Evolutionary conservation across 805 yeast genomes (phyloP).

Genomic region (Wickerhamiella vanderwaltii): DNA sequence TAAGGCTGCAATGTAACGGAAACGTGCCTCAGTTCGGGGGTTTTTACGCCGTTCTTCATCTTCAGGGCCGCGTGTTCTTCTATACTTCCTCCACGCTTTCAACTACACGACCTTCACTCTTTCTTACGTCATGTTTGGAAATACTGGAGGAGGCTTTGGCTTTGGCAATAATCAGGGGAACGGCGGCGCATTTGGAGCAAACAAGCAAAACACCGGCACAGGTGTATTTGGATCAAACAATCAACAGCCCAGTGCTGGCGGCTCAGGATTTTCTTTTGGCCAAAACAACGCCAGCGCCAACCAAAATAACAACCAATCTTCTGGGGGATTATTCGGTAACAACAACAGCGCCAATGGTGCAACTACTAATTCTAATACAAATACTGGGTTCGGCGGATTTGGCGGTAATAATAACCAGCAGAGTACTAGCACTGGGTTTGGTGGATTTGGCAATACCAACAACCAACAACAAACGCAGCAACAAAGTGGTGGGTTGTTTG

Average conservation of each 20-base stretch:
- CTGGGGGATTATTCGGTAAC: constrained; percentile 26
- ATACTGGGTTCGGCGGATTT: constrained; percentile 15
- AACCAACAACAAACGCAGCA: background rate
- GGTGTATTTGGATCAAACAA: too few relatives aligned
- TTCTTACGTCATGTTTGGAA: constrained; percentile 3
- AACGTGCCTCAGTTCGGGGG: too few relatives aligned
- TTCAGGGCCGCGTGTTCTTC: too few relatives aligned
- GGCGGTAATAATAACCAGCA: constrained; percentile 9
- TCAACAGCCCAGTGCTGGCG: constrained; percentile 5
- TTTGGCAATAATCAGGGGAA: constrained; percentile 7
- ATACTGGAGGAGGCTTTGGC: background rate
- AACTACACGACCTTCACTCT: too few relatives aligned
- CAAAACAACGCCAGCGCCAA: constrained; percentile 13
- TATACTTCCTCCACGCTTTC: too few relatives aligned
- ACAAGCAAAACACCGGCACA: too few relatives aligned
- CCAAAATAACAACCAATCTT: background rate
- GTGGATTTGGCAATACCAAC: constrained; percentile 8
- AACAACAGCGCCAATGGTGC: constrained; percentile 12
- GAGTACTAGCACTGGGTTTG: background rate
- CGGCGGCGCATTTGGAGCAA: too few relatives aligned
- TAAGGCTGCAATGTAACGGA: too few relatives aligned
- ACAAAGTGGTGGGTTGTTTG: constrained; percentile 10
- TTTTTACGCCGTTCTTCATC: too few relatives aligned
- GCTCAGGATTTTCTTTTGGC: constrained; percentile 30
- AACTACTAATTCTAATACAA: constrained; percentile 7